These are phyloP conservation scores for Cystobasidium pallidum DNA, from an alignment of 1,284 basidiomycete species.

Conservation along the genomic window DNA sequence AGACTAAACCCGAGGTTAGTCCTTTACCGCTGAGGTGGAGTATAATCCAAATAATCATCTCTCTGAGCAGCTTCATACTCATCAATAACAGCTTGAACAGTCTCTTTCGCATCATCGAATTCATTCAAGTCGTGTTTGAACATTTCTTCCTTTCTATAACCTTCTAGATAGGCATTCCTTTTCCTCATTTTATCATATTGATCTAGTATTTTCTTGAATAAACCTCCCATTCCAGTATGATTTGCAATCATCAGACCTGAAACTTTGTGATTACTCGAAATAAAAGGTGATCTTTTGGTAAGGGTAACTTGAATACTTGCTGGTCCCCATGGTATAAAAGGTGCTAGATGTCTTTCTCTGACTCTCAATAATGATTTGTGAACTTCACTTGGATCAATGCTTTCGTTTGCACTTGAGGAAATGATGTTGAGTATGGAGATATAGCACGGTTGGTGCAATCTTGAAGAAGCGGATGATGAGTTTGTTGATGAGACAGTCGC, in stretches of 20 bases:
- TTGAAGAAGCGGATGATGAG: conserved; percentile 75
- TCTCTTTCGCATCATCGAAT: conserved; percentile 83
- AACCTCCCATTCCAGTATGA: conserved; percentile 94
- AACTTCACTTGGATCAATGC: conserved; percentile 63
- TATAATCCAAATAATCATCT: conserved; percentile 74
- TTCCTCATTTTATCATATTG: conserved; percentile 88
- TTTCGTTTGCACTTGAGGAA: conserved; percentile 17
- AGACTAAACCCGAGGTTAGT: too few species aligned
- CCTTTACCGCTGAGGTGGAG: not conserved
- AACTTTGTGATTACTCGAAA: conserved; percentile 75
- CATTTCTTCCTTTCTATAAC: conserved; percentile 95
- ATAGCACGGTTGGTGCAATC: conserved; percentile 66
- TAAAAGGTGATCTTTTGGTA: conserved; percentile 86
- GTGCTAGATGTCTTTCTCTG: conserved; percentile 91
- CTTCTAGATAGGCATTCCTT: conserved; percentile 93
- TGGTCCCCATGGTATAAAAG: conserved; percentile 99
- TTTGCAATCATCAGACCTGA: conserved; percentile 99
- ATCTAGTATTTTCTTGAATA: conserved; percentile 94
- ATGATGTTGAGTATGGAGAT: conserved; percentile 99
- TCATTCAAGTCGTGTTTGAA: conserved; percentile 89
- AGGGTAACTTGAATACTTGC: conserved; percentile 97
- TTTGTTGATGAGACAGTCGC: conserved; percentile 64
- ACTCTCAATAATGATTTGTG: conserved; percentile 97
- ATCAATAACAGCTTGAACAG: conserved; percentile 73
- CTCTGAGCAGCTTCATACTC: conserved; percentile 93